Base-by-base conservation (phyloP, 805 yeast genomes). In the Candida qinlingensis region DNA sequence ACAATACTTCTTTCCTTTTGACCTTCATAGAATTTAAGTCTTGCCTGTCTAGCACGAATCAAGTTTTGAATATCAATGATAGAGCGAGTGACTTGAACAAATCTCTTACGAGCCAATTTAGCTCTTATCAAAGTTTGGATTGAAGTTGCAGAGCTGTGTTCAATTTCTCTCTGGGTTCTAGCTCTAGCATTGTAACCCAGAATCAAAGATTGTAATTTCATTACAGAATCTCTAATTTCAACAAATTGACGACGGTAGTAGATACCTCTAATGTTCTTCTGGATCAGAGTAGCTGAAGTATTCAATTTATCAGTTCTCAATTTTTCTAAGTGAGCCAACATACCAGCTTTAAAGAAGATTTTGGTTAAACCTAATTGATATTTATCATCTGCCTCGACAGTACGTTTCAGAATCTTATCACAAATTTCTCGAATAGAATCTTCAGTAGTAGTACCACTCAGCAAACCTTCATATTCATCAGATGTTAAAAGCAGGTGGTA, bases 261-360 rank as follows among this genome's bases (percentile, higher is more conserved):
- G 29, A 75, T 68, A 61, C 80, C 84, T 61, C 86, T 79, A 64
- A 91, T 71, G 59, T 85, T 79, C 75, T 88, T 89, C 71, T 94
- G 98, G 56, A 92, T 85, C 68, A 85, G 69, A 12, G 81, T 83
- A 5, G 97, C 97, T 41, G 96, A 83, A 45, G 72, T 76, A 61
- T 78, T 78, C 56, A 90, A 77, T 60, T 90, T 87, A 53, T 85
- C 87, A 33, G 90, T 72, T 67, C 97, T 81, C 61, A 85, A 69
- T 58, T 88, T 88, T 69, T 92, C 99, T 58, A 92, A 75, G 54
- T 81, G 82, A 4, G 97, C 98, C 65, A 92, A 74, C 85, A 92
- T 87, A 64, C 99, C 99, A 31, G 97, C 97, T 61, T 96, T 85
- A 73, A 92, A 88, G 72, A 92, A 92, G 49, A 92, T 89, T 70